Evolutionary conservation across 129 eudicot species (phyloP), one percentile per base, ranked within the genome.

Genomic region (Logfia minima): DNA sequence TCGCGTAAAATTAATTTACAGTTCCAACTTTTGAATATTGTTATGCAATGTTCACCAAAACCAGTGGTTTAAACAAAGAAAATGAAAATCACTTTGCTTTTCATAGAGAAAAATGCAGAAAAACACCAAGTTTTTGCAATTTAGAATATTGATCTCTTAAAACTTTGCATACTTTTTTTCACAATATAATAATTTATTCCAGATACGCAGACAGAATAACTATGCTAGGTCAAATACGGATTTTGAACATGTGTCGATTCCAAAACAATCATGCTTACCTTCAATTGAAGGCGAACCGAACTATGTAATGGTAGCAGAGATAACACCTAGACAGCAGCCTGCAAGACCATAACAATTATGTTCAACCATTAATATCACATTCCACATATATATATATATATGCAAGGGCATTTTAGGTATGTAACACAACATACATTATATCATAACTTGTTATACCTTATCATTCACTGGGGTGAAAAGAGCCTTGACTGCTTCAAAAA

Each of bases 401-500:
- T 13, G 61, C 5, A 61, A 59, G 45, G 67, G 74, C 62, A 65
- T 23, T 64, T 64, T 41, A 43, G 76, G 68, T 55, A 79, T 48
- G 17, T 32, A 7, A 70, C 52, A 61, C 29, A 19, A 70, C 71
- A 62, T 31, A 23, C 34, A 19, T 11, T 31, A 55, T 37, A 35
- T 77, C 41, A 53, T 77, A 67, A 56, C 17, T 70, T 79, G 75
- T 59, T 28, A 80, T 88, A 88, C 94, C 98, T 87, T 76, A 24
- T 82, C 87, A 74, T 39, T 52, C n/a, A 79, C 62, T 60, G 90
- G 84, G 82, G 88, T 77, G 80, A 91, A 94, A 43, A 92, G 75
- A 31, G 88, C 85, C 86, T 94, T 94, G 18, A 94, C 97, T 41
- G 91, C 84, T 79, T 85, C 96, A 85, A 94, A 94, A 80, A 94